Evolutionary conservation across 2,329 filamentous ascomycete genomes (phyloP).

Genomic region (Colletotrichum salicis): DNA sequence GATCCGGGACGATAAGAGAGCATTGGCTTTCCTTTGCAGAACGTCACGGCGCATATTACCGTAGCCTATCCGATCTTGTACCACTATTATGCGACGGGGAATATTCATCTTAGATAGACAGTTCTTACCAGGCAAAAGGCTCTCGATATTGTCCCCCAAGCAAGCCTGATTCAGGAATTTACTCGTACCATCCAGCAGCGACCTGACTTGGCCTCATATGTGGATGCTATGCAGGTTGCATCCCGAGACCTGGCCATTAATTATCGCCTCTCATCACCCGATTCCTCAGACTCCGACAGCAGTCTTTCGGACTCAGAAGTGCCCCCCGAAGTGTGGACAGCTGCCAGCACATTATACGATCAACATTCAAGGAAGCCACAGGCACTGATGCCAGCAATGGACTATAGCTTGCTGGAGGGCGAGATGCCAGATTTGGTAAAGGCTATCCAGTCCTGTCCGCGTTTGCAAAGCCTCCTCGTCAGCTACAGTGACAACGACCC

Average conservation of each 20-base stretch:
- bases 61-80: not conserved
- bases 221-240: not conserved
- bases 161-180: not conserved
- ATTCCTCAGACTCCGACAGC: not conserved
- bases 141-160: not conserved
- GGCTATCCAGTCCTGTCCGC: not conserved
- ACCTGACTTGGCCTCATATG: not conserved
- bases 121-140: not conserved
- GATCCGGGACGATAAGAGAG: not conserved
- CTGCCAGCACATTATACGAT: not conserved
- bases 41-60: not conserved
- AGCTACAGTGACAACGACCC: not conserved
- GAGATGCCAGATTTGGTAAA: not conserved
- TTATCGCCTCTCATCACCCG: not conserved
- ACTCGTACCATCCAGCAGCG: not conserved
- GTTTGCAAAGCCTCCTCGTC: constrained; percentile 1
- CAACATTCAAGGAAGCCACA: not conserved
- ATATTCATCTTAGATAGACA: not conserved
- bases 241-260: not conserved
- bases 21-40: constrained; percentile 1
- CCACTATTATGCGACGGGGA: not conserved
- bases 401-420: not conserved
- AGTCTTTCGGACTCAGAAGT: not conserved
- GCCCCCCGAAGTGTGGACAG: not conserved
- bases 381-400: too few relatives aligned